Evolutionary conservation across 306 rosid genomes (phyloP).

Genomic region (Trichosanthes truncata): DNA sequence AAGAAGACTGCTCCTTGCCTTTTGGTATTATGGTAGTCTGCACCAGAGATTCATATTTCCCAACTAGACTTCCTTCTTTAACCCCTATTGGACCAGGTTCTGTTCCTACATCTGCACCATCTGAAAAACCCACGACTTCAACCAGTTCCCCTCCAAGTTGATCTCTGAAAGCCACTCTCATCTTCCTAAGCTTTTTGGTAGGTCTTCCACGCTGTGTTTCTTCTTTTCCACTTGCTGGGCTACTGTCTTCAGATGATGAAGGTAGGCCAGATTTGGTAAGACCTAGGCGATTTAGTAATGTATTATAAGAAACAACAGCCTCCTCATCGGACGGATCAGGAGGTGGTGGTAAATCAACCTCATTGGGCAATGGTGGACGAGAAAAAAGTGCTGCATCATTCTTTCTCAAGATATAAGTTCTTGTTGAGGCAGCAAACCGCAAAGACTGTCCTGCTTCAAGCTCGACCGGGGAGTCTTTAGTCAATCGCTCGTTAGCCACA

Average conservation of each 20-base stretch:
- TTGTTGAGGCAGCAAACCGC: slow-evolving; percentile 95
- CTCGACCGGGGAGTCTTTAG: slow-evolving; percentile 87
- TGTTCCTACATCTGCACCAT: slow-evolving; percentile 88
- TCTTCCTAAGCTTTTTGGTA: slow-evolving; percentile 59
- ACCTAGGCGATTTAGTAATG: slow-evolving; percentile 74
- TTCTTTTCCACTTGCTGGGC: slow-evolving; percentile 22
- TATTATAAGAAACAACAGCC: slow-evolving; percentile 80
- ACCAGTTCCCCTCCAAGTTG: slow-evolving; percentile 91
- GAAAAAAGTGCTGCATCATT: slow-evolving; percentile 80
- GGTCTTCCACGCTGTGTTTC: slow-evolving; percentile 48
- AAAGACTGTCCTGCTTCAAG: slow-evolving; percentile 92
- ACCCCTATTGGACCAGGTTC: slow-evolving; percentile 96
- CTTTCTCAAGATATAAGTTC: slow-evolving; percentile 67
- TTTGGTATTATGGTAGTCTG: slow-evolving; percentile 84
- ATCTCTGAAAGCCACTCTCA: slow-evolving; percentile 81
- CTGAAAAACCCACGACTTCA: slow-evolving; percentile 84
- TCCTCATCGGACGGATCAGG: slow-evolving; percentile 92
- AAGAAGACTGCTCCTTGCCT: slow-evolving; percentile 64
- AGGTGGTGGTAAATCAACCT: slow-evolving; percentile 67
- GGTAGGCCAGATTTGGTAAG: slow-evolving; percentile 39
- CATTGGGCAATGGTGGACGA: slow-evolving; percentile 50
- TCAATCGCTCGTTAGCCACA: slow-evolving; percentile 93
- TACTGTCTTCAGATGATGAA: slow-evolving; percentile 32
- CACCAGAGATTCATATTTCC: slow-evolving; percentile 91
- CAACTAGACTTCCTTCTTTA: slow-evolving; percentile 96